A percentile compares a stretch with the other conserved stretches of the same genome.
phyloP scores from a whole-genome alignment of 2,329 filamentous ascomycete genomes.

The Verticillium albo-atrum region DNA sequence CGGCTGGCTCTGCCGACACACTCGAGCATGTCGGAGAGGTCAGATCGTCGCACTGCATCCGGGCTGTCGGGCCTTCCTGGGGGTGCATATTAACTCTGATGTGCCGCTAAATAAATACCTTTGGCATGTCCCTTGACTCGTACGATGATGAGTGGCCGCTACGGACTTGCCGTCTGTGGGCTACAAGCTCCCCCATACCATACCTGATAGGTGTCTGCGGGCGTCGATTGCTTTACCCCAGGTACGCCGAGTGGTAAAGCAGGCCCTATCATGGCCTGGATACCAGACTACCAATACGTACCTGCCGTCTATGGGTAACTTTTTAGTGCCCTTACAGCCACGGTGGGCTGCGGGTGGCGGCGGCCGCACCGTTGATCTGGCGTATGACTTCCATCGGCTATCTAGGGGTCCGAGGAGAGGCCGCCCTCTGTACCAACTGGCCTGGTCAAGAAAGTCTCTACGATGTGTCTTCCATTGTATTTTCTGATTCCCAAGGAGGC shows the following conservation, averaged over 20 bases:
- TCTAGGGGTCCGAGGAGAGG: neutral
- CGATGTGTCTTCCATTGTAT: no score
- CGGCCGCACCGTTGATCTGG: neutral
- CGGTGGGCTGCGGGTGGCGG: neutral
- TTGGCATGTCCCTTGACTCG: neutral
- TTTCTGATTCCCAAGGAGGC: no score
- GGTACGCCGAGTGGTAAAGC: no score
- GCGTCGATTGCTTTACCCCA: neutral
- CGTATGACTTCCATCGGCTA: neutral
- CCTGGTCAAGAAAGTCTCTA: no score
- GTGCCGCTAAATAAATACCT: neutral
- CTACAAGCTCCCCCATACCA: neutral
- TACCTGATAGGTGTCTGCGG: neutral
- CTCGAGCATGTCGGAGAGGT: neutral
- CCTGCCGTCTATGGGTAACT: neutral
- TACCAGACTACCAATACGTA: no score
- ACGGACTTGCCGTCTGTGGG: neutral
- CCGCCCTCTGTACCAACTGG: neutral
- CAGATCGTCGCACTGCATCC: neutral
- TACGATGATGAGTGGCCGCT: neutral
- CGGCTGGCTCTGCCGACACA: conserved; percentile 22
- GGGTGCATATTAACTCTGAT: neutral
- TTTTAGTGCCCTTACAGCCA: neutral
- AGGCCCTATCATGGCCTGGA: no score
- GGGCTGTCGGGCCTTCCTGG: neutral